phyloP scores from a whole-genome alignment of 371 early-diverging fungal species.

The Mucor piriformis region DNA sequence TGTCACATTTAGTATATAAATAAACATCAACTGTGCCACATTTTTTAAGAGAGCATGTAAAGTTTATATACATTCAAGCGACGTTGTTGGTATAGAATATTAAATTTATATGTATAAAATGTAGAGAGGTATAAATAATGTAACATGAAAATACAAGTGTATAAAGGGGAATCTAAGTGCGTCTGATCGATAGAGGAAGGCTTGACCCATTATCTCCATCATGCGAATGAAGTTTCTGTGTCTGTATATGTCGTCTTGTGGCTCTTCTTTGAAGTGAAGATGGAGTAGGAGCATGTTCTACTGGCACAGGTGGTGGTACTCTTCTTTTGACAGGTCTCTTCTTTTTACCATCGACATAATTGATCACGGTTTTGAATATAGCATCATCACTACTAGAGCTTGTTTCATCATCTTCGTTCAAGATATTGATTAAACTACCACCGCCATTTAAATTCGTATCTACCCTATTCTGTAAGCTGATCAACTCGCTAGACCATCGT shows the following conservation, averaged over 20 bases:
- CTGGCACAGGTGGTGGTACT: not conserved
- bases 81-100: too few relatives aligned
- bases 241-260: constrained; percentile 17
- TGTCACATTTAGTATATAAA: too few relatives aligned
- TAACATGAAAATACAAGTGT: too few relatives aligned
- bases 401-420: constrained; percentile 19
- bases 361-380: constrained; percentile 16
- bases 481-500: constrained; percentile 17
- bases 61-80: too few relatives aligned
- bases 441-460: not conserved
- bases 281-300: too few relatives aligned
- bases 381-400: constrained; percentile 16
- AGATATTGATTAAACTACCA: constrained; percentile 1
- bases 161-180: not conserved
- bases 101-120: not conserved
- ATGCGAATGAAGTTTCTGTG: constrained; percentile 26
- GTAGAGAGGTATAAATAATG: not conserved
- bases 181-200: not conserved
- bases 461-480: constrained; percentile 2
- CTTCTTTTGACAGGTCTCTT: not conserved
- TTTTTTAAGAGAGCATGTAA: not conserved
- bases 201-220: constrained; percentile 16
- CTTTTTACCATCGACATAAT: constrained; percentile 15
- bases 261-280: constrained; percentile 7
- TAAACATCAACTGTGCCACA: not conserved